phyloP scores from a whole-genome alignment of 1,139 yeast species.

The Zygoascus sp. region DNA sequence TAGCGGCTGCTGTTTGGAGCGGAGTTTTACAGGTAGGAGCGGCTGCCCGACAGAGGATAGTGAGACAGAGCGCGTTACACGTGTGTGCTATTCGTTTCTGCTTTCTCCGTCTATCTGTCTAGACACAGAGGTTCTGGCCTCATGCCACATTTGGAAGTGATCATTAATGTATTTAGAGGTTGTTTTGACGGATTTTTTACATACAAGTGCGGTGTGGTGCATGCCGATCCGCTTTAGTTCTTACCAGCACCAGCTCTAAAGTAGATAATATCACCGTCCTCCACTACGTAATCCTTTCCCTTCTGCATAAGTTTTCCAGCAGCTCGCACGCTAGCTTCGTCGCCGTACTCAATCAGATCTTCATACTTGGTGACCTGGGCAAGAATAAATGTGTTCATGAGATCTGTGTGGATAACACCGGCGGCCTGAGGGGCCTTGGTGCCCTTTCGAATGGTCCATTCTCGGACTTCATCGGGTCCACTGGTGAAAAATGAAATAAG shows the following conservation, averaged over 20 bases:
- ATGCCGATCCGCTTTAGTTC: slow-evolving; percentile 43
- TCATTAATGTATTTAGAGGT: not conserved
- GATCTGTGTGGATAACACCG: slow-evolving; percentile 85
- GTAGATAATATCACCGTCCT: slow-evolving; percentile 85
- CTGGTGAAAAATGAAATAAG: slow-evolving; percentile 87
- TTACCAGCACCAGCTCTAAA: slow-evolving; percentile 98
- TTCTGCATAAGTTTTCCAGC: slow-evolving; percentile 89
- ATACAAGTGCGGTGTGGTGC: not conserved
- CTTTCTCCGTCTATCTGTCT: too few species aligned
- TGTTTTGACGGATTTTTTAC: too few species aligned
- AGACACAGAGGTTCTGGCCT: too few species aligned
- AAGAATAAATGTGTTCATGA: slow-evolving; percentile 75
- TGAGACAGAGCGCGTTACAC: too few species aligned
- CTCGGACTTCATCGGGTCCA: slow-evolving; percentile 85
- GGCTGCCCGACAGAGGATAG: too few species aligned
- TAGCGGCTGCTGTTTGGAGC: too few species aligned
- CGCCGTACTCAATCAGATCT: slow-evolving; percentile 67
- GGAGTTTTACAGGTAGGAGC: too few species aligned
- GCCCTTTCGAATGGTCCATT: slow-evolving; percentile 83
- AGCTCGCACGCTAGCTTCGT: slow-evolving; percentile 89
- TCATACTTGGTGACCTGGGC: slow-evolving; percentile 84
- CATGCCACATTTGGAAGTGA: too few species aligned
- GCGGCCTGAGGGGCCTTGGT: slow-evolving; percentile 90
- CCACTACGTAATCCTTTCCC: slow-evolving; percentile 97
- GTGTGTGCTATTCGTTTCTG: too few species aligned